These are phyloP conservation scores for Hanseniaspora taiwanica DNA, from an alignment of 805 yeast species.

Conservation along the genomic window DNA sequence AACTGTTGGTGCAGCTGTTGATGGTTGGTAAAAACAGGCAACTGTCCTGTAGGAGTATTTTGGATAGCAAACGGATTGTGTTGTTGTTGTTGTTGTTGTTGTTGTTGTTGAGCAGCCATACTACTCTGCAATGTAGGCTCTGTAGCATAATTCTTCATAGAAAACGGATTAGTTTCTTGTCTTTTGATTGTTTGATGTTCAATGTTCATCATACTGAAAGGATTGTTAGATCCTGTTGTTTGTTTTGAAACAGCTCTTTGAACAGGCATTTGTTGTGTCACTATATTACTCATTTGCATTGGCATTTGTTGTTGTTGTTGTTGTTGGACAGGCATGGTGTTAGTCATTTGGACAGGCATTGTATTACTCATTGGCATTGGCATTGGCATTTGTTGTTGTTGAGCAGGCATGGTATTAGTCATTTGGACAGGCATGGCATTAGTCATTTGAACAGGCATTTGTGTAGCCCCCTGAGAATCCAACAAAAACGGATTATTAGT, in stretches of 20 bases:
- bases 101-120: not conserved
- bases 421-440: not conserved
- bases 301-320: slow-evolving; percentile 6
- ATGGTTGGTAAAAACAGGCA: slow-evolving; percentile 3
- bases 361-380: not conserved
- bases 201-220: slow-evolving; percentile 24
- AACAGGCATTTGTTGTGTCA: slow-evolving; percentile 1
- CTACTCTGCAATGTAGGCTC: too few relatives aligned
- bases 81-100: not conserved
- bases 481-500: slow-evolving; percentile 5
- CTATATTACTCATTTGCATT: slow-evolving; percentile 1
- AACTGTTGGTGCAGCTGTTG: slow-evolving; percentile 5
- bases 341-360: not conserved
- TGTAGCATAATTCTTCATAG: slow-evolving; percentile 4
- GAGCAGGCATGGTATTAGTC: not conserved
- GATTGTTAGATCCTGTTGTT: slow-evolving; percentile 25
- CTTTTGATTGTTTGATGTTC: slow-evolving; percentile 10
- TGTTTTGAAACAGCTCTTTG: slow-evolving; percentile 4
- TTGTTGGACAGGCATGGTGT: not conserved
- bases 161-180: slow-evolving; percentile 10
- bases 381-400: slow-evolving; percentile 7
- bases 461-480: slow-evolving; percentile 11
- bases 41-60: not conserved
- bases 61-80: slow-evolving; percentile 5
- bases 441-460: not conserved